These are phyloP conservation scores for Herpetomonas tarakana DNA, from an alignment of 208 protist species.

Conservation along the genomic window DNA sequence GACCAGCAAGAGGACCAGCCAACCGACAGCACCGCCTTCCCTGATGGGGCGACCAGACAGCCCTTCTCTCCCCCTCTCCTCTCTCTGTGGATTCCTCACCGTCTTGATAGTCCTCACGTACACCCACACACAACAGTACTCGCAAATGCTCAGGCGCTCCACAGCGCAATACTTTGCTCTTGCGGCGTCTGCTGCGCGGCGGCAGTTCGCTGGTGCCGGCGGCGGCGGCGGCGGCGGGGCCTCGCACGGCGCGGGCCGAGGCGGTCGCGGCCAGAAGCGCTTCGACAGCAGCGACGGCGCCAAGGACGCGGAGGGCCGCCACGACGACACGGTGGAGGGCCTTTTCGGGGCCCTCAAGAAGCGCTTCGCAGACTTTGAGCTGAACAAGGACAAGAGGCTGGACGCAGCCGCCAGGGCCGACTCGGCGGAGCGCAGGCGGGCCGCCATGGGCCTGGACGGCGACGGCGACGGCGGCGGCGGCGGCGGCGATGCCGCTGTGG, in stretches of 20 bases:
- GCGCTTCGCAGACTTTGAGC: slow-evolving; percentile 41
- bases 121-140: no score
- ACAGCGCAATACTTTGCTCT: no score
- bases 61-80: no score
- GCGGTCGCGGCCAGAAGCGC: background rate
- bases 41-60: no score
- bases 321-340: slow-evolving; percentile 4
- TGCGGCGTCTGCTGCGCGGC: background rate
- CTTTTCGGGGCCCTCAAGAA: slow-evolving; percentile 21
- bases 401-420: slow-evolving; percentile 17
- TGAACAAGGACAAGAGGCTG: slow-evolving; percentile 43
- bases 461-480: background rate
- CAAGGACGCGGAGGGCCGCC: background rate
- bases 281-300: background rate
- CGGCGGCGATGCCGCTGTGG: background rate
- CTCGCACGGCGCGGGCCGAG: background rate
- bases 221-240: no score
- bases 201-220: background rate
- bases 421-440: no score
- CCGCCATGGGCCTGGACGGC: background rate
- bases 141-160: no score
- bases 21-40: no score
- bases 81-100: no score
- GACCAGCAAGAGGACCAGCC: no score
- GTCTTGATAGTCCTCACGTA: no score